phyloP scores from a whole-genome alignment of 148 eudicot genomes.

The Cornus suecica region DNA sequence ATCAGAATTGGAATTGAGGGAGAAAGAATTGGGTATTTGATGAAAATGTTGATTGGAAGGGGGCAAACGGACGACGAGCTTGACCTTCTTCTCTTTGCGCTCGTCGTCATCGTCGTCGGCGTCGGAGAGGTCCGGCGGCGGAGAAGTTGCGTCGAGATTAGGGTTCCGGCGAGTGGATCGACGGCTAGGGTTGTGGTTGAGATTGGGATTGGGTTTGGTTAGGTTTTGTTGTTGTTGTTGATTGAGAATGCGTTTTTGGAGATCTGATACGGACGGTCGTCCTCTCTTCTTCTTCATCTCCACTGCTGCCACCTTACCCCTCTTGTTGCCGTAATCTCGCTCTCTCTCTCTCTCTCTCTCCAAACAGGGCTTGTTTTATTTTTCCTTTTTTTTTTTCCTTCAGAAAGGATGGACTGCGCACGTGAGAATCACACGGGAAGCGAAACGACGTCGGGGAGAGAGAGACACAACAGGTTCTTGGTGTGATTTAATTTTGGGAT shows the following conservation, averaged over 20 bases:
- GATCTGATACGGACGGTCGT: slow-evolving; percentile 55
- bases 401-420: neutral
- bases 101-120: slow-evolving; percentile 53
- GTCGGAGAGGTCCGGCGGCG: slow-evolving; percentile 15
- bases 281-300: slow-evolving; percentile 59
- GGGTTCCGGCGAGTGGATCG: slow-evolving; percentile 54
- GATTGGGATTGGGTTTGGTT: slow-evolving; percentile 20
- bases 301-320: slow-evolving; percentile 24
- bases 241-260: slow-evolving; percentile 35
- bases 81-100: slow-evolving; percentile 62
- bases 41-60: slow-evolving; percentile 13
- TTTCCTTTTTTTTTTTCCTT: neutral
- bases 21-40: slow-evolving; percentile 13
- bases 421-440: slow-evolving; percentile 13
- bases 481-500: too few relatives aligned
- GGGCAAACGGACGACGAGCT: slow-evolving; percentile 59
- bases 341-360: slow-evolving; percentile 15
- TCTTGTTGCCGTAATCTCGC: slow-evolving; percentile 7
- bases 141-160: slow-evolving; percentile 19
- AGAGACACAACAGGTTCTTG: neutral
- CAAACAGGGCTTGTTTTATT: slow-evolving; percentile 20
- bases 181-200: slow-evolving; percentile 13
- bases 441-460: neutral
- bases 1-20: slow-evolving; percentile 23
- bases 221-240: slow-evolving; percentile 24